These are phyloP conservation scores for Podosphaera leucotricha DNA, from an alignment of 2,329 filamentous ascomycete species.

Conservation along the genomic window DNA sequence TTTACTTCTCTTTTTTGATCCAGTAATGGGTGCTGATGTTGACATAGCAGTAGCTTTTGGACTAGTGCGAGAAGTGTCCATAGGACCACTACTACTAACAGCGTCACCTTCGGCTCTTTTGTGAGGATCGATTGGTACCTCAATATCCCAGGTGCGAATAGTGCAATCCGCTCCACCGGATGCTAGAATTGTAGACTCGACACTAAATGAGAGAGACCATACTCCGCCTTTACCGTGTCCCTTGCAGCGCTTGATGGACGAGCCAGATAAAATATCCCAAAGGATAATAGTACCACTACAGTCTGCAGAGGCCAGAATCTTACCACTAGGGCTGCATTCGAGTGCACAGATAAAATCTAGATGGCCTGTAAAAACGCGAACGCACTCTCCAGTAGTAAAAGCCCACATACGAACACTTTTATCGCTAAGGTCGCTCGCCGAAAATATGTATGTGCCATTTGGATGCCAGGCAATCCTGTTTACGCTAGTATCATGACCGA, in stretches of 20 bases:
- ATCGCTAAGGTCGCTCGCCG: slow-evolving; percentile 61
- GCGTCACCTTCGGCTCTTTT: slow-evolving; percentile 25
- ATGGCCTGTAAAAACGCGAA: slow-evolving; percentile 82
- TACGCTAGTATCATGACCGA: slow-evolving; percentile 84
- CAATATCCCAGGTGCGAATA: slow-evolving; percentile 49
- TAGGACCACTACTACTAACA: slow-evolving; percentile 20
- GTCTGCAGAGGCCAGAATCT: slow-evolving; percentile 76
- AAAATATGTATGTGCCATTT: slow-evolving; percentile 84
- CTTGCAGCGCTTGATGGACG: slow-evolving; percentile 72
- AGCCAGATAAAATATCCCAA: slow-evolving; percentile 79
- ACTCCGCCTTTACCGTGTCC: slow-evolving; percentile 87
- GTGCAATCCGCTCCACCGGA: slow-evolving; percentile 83
- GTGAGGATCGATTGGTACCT: slow-evolving; percentile 41
- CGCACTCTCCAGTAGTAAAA: slow-evolving; percentile 62
- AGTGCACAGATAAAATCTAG: slow-evolving; percentile 67
- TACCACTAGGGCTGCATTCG: slow-evolving; percentile 69
- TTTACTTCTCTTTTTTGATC: slow-evolving; percentile 55
- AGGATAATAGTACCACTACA: slow-evolving; percentile 73
- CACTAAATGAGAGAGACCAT: slow-evolving; percentile 79
- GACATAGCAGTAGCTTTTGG: slow-evolving; percentile 11
- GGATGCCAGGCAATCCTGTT: slow-evolving; percentile 85
- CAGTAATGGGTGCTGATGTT: slow-evolving; percentile 12
- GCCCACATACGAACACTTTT: slow-evolving; percentile 97
- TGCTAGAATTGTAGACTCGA: slow-evolving; percentile 73
- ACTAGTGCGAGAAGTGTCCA: slow-evolving; percentile 25